Conservation (phyloP, 1,139 yeast genomes). For the Yamadazyma oceani region DNA sequence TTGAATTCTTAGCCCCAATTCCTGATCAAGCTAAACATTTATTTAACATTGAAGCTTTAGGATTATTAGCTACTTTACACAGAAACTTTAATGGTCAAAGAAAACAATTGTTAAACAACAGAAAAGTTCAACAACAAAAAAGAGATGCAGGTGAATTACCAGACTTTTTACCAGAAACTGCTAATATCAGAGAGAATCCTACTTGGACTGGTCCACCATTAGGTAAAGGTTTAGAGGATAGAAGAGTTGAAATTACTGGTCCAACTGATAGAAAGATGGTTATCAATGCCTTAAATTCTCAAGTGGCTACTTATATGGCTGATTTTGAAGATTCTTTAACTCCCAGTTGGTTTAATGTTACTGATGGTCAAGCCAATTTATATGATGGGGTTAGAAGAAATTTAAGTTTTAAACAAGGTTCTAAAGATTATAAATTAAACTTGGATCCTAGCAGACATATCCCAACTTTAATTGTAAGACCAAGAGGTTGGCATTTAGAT, state of each 20-base stretch:
- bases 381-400: constrained; percentile 81
- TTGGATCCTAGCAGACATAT: constrained; percentile 52
- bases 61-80: constrained; percentile 71
- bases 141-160: constrained; percentile 72
- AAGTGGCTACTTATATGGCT: constrained; percentile 90
- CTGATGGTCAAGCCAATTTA: constrained; percentile 87
- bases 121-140: constrained; percentile 57
- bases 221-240: constrained; percentile 74
- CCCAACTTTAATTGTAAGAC: constrained; percentile 79
- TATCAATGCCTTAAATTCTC: constrained; percentile 86
- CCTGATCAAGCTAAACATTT: constrained; percentile 61
- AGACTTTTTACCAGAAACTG: constrained; percentile 72
- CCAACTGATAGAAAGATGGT: constrained; percentile 93
- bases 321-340: constrained; percentile 95
- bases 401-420: constrained; percentile 55
- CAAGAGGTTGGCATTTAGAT: constrained; percentile 84
- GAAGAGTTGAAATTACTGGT: constrained; percentile 86
- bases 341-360: constrained; percentile 91
- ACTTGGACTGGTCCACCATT: constrained; percentile 80
- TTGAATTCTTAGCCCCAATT: constrained; percentile 63
- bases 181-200: constrained; percentile 66
- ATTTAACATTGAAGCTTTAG: constrained; percentile 67
- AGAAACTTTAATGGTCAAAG: constrained; percentile 67
- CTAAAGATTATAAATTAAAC: constrained; percentile 63
- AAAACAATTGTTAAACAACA: constrained; percentile 56